Conservation (phyloP, 2,329 filamentous ascomycete genomes). For the Xylariaceae sp. region DNA sequence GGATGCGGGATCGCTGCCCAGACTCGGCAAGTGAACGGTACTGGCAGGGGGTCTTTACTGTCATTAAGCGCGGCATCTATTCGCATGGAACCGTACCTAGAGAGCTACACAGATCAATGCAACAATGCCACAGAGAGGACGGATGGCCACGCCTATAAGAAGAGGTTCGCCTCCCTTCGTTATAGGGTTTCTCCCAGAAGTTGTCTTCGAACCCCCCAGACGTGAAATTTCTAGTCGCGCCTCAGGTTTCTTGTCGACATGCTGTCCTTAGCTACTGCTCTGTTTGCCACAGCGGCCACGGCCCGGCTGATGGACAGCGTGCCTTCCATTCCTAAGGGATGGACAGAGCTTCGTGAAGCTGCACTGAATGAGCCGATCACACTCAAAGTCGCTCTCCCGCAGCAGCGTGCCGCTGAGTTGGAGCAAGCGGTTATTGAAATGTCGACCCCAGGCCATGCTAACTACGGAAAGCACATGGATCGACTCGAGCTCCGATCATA, state of each 20-base stretch:
- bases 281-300: constrained; percentile 39
- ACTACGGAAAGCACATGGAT: constrained; percentile 57
- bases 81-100: constrained; percentile 15
- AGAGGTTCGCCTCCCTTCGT: background rate
- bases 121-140: constrained; percentile 2
- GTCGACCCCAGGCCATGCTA: constrained; percentile 54
- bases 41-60: constrained; percentile 28
- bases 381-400: constrained; percentile 35
- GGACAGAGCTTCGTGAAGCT: constrained; percentile 36
- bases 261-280: constrained; percentile 32
- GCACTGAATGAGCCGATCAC: constrained; percentile 35
- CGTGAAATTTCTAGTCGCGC: constrained; percentile 12
- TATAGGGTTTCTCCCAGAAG: background rate
- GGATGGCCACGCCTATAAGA: constrained; percentile 19
- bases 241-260: constrained; percentile 29
- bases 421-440: constrained; percentile 55
- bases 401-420: constrained; percentile 43
- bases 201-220: constrained; percentile 8
- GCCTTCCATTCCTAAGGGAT: constrained; percentile 37
- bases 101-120: constrained; percentile 8
- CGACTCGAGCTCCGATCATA: constrained; percentile 57
- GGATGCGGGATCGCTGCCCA: constrained; percentile 37
- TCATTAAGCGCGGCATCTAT: constrained; percentile 16
- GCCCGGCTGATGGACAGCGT: constrained; percentile 41
- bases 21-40: constrained; percentile 38